Base-by-base conservation (phyloP, 2,329 filamentous ascomycete species). In the Nakataea oryzae region DNA sequence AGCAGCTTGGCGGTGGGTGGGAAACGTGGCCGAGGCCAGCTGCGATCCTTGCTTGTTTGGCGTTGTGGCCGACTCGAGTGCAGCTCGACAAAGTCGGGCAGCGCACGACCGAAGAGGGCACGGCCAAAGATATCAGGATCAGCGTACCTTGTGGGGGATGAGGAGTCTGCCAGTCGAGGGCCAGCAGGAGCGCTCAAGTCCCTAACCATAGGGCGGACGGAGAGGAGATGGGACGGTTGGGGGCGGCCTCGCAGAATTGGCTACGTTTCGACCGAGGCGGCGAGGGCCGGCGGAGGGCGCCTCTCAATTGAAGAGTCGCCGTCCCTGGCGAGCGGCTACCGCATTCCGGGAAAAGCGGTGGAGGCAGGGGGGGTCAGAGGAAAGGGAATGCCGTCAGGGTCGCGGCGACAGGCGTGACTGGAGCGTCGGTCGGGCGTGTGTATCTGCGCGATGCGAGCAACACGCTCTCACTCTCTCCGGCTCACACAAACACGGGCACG, bases 111-210 rank as follows among this genome's bases (percentile, higher is more conserved):
- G 30, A 57, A 27, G n/a, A n/a, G 56, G 56, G 27, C 56, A n/a
- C 56, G 56, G 56, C 28, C 30, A 32, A 8, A 32, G 30, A 32
- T 32, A 32, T 32, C 34, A 58, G 57, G 13, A 29, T 64, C 67
- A 64, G 71, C 80, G 74, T 78, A 85, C 83, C 79, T 81, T 71
- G 78, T 78, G 62, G 82, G 78, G 66, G 82, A 83, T 71, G 81
- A 79, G 74, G 81, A 79, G 74, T 80, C 79, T 71, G 81, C 79
- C 75, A 81, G 80, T 79, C 80, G 79, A 72, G 81, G 78, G 77
- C 82, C 83, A 80, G 81, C 80, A 75, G 81, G 79, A 74, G 77
- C 76, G 73, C 76, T 79, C 74, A 80, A 77, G 74, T 84, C 79
- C 73, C 76, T 78, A 74, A 78, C 76, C 81, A 83, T 83, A 74